These are phyloP conservation scores for Acanthamoeba culbertsoni DNA, from an alignment of 208 protist genomes.

Conservation along the genomic window DNA sequence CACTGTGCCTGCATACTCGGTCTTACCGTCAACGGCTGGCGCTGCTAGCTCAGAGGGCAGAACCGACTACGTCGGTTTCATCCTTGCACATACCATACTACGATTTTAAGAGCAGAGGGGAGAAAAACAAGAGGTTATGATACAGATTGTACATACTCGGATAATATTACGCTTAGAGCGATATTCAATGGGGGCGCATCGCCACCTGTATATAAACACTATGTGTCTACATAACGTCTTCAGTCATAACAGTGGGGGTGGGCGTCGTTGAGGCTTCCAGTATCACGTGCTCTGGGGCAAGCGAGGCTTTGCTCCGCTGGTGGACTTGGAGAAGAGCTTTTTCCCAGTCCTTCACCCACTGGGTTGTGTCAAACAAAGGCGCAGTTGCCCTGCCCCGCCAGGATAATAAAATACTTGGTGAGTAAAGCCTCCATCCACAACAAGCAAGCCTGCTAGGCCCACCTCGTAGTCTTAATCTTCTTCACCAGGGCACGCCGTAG, in stretches of 20 bases:
- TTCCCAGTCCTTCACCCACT: neutral
- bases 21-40: neutral
- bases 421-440: neutral
- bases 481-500: neutral
- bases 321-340: neutral
- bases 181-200: no score
- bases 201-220: no score
- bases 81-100: neutral
- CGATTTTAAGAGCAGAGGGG: neutral
- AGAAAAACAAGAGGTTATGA: neutral
- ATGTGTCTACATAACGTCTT: no score
- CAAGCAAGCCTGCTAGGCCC: neutral
- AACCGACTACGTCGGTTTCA: neutral
- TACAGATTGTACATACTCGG: neutral
- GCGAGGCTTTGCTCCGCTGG: neutral
- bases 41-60: neutral
- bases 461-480: neutral
- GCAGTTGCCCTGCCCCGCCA: neutral
- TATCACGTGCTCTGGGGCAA: neutral
- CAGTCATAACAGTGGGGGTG: no score
- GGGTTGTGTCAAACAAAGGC: neutral
- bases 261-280: no score
- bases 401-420: no score
- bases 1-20: conserved; percentile 41
- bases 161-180: no score